Evolutionary conservation across 768 basidiomycete species (phyloP), one percentile per base, ranked within the genome.

Genomic region (Leccinum variicolor): DNA sequence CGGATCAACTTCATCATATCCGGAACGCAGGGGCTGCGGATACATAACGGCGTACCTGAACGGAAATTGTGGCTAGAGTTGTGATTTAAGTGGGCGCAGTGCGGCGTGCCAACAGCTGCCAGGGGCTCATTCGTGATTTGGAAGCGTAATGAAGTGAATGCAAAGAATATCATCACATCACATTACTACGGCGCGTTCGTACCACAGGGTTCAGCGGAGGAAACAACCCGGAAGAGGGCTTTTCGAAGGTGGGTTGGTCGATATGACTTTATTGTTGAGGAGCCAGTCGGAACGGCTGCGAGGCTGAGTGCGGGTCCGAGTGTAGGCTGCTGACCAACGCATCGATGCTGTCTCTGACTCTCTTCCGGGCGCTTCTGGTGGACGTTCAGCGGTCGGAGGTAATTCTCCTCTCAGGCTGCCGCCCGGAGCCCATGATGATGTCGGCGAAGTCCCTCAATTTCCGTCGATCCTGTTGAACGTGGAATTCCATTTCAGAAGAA

Each of bases 341-440:
- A 73, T 74, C 11, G 75, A 69, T 4, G 57, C n/a, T n/a, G n/a
- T n/a, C n/a, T n/a, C 9, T 79, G 77, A 9, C 25, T 72, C 9
- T 72, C 73, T 9, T 41, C 54, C 72, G 74, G 81, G 78, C 39
- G 74, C 80, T 25, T 73, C 76, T 14, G 80, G 79, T 28, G 81
- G 81, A 19, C 83, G 79, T 77, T 53, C 78, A 4, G 65, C 73
- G 28, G 81, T 13, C n/a, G 80, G 78, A 5, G 79, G 81, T 2
- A 79, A 83, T 54, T 77, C 76, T 41, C 60, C 67, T 6, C 56
- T 79, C n/a, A n/a, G n/a, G n/a, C n/a, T n/a, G 9, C 68, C 76
- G 4, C 71, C 80, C 2, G 39, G 9, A 65, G 55, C 7, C 73
- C n/a, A n/a, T n/a, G n/a, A 74, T 58, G 81, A 81, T 14, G 72